Evolutionary conservation across 2,329 filamentous ascomycete species (phyloP).

Genomic region (Verticillium zaregamsianum): DNA sequence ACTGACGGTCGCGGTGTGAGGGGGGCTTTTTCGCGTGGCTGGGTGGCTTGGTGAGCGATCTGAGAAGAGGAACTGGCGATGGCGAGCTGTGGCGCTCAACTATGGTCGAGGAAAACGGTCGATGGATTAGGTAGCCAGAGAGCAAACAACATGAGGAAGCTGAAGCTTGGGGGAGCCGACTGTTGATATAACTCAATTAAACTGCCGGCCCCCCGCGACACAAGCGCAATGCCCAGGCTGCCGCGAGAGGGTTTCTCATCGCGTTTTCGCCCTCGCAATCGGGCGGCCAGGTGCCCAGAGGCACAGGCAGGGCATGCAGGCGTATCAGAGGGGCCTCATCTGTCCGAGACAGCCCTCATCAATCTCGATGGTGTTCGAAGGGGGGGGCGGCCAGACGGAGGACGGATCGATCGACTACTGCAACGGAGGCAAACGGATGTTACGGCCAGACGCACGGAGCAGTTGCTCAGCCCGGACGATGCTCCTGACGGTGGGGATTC

Average conservation of each 20-base stretch:
- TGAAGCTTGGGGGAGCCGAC: background rate
- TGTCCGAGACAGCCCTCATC: background rate
- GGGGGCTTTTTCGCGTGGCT: no score
- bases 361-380: background rate
- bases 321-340: background rate
- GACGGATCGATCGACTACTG: background rate
- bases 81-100: background rate
- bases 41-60: no score
- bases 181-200: background rate
- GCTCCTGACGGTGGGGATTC: background rate
- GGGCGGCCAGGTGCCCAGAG: background rate
- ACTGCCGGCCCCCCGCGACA: background rate
- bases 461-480: background rate
- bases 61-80: no score
- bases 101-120: background rate
- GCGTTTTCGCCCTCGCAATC: background rate
- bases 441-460: background rate
- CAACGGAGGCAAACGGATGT: background rate
- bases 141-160: background rate
- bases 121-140: background rate
- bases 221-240: background rate
- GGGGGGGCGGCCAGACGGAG: background rate
- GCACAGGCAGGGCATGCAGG: background rate
- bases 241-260: background rate
- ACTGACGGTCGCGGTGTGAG: background rate